Base-by-base conservation (phyloP, 1,139 yeast genomes). In the Taphrina sp. region DNA sequence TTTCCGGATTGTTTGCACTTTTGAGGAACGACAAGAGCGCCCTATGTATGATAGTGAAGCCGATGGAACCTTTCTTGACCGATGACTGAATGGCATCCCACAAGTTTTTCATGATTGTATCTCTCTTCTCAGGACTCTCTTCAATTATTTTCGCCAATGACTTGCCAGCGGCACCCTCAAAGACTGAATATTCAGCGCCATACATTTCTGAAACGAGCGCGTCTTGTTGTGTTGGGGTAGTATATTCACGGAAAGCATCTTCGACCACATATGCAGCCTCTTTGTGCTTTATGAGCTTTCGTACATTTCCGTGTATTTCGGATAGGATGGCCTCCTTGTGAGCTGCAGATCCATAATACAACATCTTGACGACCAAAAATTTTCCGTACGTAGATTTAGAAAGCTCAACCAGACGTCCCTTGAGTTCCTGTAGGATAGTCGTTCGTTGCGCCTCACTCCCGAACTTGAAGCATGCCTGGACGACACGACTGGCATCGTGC, bases 211-310 rank as follows among this genome's bases (percentile, higher is more conserved):
- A 81, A 62, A 92, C 80, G 83, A 92, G 89, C 71, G 88, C 96
- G 56, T 81, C 80, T 70, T 81, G 86, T 72, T 92, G 97, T 61
- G 83, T 87, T 41, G 84, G 78, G 26, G 89, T 81, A 3, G 96
- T 80, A 70, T 90, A 92, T 62, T 89, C 80, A 26, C 89, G 87
- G 69, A 77, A 92, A 65, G 89, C 77, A 75, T 92, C 98, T 72
- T 92, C 97, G 62, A 90, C 90, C 37, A 92, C 97, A 66, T 92
- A 89, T n/a, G 97, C 97, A 72, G 97, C 98, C 76, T 92, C 97
- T 72, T 85, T 84, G 72, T 92, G 97, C 76, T 95, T 83, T 94
- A 92, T 89, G 62, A 92, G 76, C 70, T 88, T 90, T 69, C 96
- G 77, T 65, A 88, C 79, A 65, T 84, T 84, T 53, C 97, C 97